These are phyloP conservation scores for Candida mesenterica DNA, from an alignment of 1,139 yeast genomes.

Conservation along the genomic window DNA sequence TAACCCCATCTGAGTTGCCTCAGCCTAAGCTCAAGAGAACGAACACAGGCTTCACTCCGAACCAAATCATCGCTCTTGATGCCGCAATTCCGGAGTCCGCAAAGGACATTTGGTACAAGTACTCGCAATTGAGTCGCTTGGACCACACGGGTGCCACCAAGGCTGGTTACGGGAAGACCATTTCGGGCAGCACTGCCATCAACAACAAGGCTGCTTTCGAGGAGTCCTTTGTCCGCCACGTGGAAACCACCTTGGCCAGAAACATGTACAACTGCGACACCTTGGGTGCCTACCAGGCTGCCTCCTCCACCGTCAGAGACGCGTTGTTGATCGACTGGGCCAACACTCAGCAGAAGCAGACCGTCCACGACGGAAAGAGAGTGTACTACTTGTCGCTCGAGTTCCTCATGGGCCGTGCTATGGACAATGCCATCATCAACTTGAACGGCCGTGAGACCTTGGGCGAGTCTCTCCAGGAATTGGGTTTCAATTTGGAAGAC, in stretches of 20 bases:
- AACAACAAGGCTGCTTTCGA: constrained; percentile 55
- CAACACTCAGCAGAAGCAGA: constrained; percentile 86
- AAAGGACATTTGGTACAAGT: constrained; percentile 74
- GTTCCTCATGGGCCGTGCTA: constrained; percentile 91
- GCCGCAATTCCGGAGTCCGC: constrained; percentile 77
- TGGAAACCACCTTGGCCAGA: constrained; percentile 86
- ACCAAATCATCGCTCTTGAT: constrained; percentile 81
- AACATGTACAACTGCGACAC: constrained; percentile 90
- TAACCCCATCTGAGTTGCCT: constrained; percentile 43
- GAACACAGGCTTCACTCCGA: constrained; percentile 87
- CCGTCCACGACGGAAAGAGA: constrained; percentile 80
- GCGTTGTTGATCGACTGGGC: constrained; percentile 86
- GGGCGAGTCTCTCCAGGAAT: constrained; percentile 57
- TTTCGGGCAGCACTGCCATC: constrained; percentile 7
- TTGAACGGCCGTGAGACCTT: constrained; percentile 55
- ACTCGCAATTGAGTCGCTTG: constrained; percentile 38
- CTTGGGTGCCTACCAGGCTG: constrained; percentile 90
- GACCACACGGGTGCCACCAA: constrained; percentile 19
- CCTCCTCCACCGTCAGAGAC: constrained; percentile 77
- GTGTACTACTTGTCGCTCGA: constrained; percentile 86
- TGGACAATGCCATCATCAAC: constrained; percentile 91
- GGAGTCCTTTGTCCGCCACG: constrained; percentile 72
- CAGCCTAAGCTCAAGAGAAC: constrained; percentile 60
- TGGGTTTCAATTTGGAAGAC: constrained; percentile 89
- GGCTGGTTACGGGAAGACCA: constrained; percentile 20